These are phyloP conservation scores for Trypanosomatidae sp. DNA, from an alignment of 208 protist species.

Conservation along the genomic window DNA sequence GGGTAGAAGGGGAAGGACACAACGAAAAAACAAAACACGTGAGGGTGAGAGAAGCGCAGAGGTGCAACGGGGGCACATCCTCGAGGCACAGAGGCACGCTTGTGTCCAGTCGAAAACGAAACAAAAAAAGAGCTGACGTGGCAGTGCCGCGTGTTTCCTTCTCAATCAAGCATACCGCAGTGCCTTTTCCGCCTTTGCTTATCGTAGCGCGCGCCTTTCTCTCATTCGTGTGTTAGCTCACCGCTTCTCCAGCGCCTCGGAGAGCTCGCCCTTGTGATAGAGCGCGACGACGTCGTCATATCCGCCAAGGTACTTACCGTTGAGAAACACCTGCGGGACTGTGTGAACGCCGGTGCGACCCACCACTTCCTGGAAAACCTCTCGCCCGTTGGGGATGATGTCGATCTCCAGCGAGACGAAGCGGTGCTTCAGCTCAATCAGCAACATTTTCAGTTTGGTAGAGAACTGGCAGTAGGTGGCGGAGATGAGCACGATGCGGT, in stretches of 20 bases:
- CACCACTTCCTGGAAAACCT: constrained; percentile 80
- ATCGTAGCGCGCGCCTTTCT: background rate
- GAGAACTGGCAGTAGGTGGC: constrained; percentile 91
- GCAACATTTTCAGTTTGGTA: constrained; percentile 78
- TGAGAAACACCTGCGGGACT: constrained; percentile 83
- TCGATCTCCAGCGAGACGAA: constrained; percentile 89
- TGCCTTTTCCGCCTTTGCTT: background rate
- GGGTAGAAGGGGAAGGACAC: background rate
- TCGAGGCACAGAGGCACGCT: background rate
- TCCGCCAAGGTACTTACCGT: constrained; percentile 81
- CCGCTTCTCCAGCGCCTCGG: constrained; percentile 51
- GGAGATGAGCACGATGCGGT: constrained; percentile 81
- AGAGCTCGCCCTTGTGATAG: constrained; percentile 61
- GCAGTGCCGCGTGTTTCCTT: background rate
- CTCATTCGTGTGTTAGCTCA: background rate
- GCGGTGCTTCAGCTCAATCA: constrained; percentile 81
- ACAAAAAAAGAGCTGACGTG: background rate
- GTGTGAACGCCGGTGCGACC: constrained; percentile 70
- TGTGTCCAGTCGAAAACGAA: too few relatives aligned
- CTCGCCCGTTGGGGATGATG: constrained; percentile 85
- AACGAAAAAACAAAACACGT: background rate
- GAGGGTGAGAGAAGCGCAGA: background rate
- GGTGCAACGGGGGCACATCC: background rate
- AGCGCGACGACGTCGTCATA: constrained; percentile 85
- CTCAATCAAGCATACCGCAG: background rate